These are phyloP conservation scores for Pichia sp. DNA, from an alignment of 1,139 yeast species.

Conservation along the genomic window DNA sequence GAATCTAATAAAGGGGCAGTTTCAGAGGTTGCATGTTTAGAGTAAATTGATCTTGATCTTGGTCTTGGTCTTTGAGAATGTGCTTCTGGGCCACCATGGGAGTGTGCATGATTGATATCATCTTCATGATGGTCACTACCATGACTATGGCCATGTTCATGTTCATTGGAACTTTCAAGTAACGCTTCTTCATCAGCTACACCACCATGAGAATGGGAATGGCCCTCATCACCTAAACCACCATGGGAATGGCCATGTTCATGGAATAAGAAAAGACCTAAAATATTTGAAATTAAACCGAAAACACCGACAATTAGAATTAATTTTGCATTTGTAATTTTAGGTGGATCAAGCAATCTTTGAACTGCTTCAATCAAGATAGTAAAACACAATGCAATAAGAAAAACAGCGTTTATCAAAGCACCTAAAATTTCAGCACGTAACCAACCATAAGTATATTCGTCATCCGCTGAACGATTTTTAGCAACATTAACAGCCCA, in stretches of 20 bases:
- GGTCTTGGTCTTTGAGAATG: slow-evolving; percentile 7
- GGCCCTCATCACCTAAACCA: slow-evolving; percentile 23
- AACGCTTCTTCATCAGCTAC: slow-evolving; percentile 6
- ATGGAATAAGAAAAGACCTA: slow-evolving; percentile 83
- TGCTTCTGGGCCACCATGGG: too few species aligned
- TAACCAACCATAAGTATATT: slow-evolving; percentile 93
- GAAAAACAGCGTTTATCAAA: slow-evolving; percentile 83
- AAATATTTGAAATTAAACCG: slow-evolving; percentile 74
- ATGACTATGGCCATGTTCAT: slow-evolving; percentile 9
- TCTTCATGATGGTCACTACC: slow-evolving; percentile 12
- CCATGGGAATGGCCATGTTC: slow-evolving; percentile 66
- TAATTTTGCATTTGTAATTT: slow-evolving; percentile 70
- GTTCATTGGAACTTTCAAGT: neutral
- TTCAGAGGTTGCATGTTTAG: slow-evolving; percentile 8
- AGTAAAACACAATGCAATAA: slow-evolving; percentile 86
- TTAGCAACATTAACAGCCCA: slow-evolving; percentile 96
- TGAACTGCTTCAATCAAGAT: slow-evolving; percentile 91
- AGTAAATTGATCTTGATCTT: slow-evolving; percentile 6
- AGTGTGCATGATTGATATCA: too few species aligned
- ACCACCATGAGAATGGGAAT: slow-evolving; percentile 16
- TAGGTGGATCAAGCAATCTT: slow-evolving; percentile 75
- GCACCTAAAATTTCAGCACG: slow-evolving; percentile 95
- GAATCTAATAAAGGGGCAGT: slow-evolving; percentile 4
- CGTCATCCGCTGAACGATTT: slow-evolving; percentile 74
- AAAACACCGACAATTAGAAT: slow-evolving; percentile 76